phyloP scores from a whole-genome alignment of 2,329 filamentous ascomycete genomes.

The Thelonectria olida region DNA sequence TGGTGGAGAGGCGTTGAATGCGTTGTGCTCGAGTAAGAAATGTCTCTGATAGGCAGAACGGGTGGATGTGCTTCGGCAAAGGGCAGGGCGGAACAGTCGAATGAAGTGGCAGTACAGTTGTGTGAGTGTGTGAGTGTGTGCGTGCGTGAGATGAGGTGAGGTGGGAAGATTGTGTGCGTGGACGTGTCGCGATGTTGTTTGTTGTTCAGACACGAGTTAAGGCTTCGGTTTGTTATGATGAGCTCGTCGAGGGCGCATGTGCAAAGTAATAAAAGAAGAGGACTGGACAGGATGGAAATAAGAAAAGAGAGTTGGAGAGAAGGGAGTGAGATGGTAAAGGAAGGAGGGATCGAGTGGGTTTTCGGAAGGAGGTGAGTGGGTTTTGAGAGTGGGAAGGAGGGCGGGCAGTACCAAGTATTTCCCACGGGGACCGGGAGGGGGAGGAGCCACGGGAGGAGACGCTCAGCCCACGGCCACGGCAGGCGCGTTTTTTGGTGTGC shows the following conservation, averaged over 20 bases:
- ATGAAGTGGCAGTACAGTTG: background rate
- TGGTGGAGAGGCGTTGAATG: background rate
- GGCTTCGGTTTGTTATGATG: constrained; percentile 1
- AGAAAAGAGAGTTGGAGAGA: constrained; percentile 9
- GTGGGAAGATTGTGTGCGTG: background rate
- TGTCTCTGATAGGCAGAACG: constrained; percentile 6
- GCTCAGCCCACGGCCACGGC: constrained; percentile 11
- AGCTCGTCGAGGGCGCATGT: constrained; percentile 18
- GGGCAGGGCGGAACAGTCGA: background rate
- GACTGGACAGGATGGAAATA: background rate
- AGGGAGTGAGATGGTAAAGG: constrained; percentile 4
- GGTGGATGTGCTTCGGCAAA: background rate
- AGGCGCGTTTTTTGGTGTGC: constrained; percentile 22
- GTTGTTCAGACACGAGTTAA: constrained; percentile 14
- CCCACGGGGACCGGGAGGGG: no score
- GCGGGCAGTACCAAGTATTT: no score
- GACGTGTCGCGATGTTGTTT: constrained; percentile 15
- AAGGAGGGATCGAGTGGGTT: constrained; percentile 17
- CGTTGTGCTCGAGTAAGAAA: background rate
- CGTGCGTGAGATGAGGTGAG: background rate
- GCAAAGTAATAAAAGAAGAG: background rate
- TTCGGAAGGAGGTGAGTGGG: constrained; percentile 18
- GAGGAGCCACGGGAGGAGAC: background rate
- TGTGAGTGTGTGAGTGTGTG: no score
- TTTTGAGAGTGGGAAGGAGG: constrained; percentile 13